These are phyloP conservation scores for Diaporthe sp. DNA, from an alignment of 2,329 filamentous ascomycete genomes.

Conservation along the genomic window DNA sequence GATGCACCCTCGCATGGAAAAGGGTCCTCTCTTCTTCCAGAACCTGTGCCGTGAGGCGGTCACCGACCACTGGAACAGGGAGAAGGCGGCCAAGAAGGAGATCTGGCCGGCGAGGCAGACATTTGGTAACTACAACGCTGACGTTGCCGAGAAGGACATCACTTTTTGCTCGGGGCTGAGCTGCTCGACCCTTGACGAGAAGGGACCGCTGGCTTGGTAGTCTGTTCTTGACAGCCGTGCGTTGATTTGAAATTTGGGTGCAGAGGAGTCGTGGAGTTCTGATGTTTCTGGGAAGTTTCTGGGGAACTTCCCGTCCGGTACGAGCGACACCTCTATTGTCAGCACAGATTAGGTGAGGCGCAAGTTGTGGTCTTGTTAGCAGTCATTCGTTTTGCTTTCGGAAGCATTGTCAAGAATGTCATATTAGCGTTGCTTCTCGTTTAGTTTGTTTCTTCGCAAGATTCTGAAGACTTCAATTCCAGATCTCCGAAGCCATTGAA, in stretches of 20 bases:
- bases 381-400: constrained; percentile 17
- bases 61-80: constrained; percentile 48
- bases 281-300: not conserved
- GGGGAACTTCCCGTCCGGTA: not conserved
- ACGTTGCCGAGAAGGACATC: constrained; percentile 29
- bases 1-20: constrained; percentile 72
- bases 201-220: constrained; percentile 29
- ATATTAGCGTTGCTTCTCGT: constrained; percentile 11
- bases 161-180: constrained; percentile 31
- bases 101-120: constrained; percentile 52
- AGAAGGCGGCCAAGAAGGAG: constrained; percentile 44
- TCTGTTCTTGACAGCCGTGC: not conserved
- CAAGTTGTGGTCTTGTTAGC: not conserved
- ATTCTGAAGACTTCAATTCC: not conserved
- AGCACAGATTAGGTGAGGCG: not conserved
- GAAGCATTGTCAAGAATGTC: constrained; percentile 19
- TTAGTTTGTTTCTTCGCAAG: not conserved
- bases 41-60: constrained; percentile 47
- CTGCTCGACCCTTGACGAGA: constrained; percentile 34
- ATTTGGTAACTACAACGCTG: constrained; percentile 24
- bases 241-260: not conserved
- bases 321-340: not conserved
- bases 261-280: constrained; percentile 8
- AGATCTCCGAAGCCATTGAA: not conserved
- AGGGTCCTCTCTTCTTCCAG: constrained; percentile 67